Percentiles rank a stretch among this genome's conserved stretches.
These are phyloP conservation scores for Gyrodon lividus DNA, from an alignment of 768 basidiomycete species.

Conservation along the genomic window DNA sequence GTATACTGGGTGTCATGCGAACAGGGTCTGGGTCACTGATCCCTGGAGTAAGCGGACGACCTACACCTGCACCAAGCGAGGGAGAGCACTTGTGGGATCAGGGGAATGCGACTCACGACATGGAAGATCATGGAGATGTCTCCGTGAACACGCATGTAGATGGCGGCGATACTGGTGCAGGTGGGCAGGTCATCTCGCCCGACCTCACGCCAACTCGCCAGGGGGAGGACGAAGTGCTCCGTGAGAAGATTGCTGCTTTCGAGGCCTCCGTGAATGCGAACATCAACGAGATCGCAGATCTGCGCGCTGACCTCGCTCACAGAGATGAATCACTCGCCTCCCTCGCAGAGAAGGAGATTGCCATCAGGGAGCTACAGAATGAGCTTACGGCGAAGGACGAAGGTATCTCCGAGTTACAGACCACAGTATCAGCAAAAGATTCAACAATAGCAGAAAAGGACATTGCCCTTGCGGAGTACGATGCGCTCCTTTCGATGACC, in stretches of 20 bases:
- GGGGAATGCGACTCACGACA: neutral
- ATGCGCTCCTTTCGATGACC: neutral
- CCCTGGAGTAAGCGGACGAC: conserved; percentile 44
- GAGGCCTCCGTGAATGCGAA: conserved; percentile 25
- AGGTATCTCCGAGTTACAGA: neutral
- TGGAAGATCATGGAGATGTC: conserved; percentile 18
- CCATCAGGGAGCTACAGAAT: neutral
- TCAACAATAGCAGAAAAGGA: neutral
- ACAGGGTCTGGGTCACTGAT: conserved; percentile 51
- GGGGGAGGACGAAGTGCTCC: neutral
- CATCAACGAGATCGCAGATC: conserved; percentile 22
- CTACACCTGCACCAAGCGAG: conserved; percentile 48
- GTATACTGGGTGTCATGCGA: conserved; percentile 25
- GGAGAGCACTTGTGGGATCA: conserved; percentile 15
- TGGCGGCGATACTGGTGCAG: neutral
- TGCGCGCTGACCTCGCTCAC: conserved; percentile 20
- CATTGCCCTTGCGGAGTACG: neutral
- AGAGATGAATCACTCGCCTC: conserved; percentile 11
- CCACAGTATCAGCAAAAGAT: neutral
- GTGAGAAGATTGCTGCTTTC: conserved; percentile 14
- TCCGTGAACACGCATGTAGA: neutral
- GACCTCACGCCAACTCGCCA: neutral
- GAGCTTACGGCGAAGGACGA: neutral
- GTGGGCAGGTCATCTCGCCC: conserved; percentile 3
- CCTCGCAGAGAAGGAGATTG: conserved; percentile 1